Percentiles rank a stretch among this genome's conserved stretches.
phyloP scores from a whole-genome alignment of 257 asterid species.

The Nyctanthes arbortristis region DNA sequence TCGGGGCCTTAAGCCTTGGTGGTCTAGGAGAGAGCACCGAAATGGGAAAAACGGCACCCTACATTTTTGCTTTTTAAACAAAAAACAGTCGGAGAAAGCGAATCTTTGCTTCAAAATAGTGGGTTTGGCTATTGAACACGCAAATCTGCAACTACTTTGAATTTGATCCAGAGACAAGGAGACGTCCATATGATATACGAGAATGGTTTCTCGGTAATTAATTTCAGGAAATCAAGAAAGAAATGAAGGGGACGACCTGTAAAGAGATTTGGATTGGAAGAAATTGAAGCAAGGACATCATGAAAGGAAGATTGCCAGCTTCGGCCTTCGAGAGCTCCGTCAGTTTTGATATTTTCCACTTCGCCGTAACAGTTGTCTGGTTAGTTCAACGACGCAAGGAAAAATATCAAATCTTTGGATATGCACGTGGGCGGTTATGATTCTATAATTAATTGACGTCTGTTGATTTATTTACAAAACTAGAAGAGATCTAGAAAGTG shows the following conservation, averaged over 20 bases:
- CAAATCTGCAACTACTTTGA: slow-evolving; percentile 41
- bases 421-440: no score
- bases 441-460: no score
- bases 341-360: slow-evolving; percentile 12
- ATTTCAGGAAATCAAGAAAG: not conserved
- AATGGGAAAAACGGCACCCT: slow-evolving; percentile 31
- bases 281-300: not conserved
- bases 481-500: no score
- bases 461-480: no score
- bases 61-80: slow-evolving; percentile 29
- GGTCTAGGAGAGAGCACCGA: slow-evolving; percentile 49
- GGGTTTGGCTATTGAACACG: slow-evolving; percentile 41
- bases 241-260: slow-evolving; percentile 5
- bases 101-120: slow-evolving; percentile 26
- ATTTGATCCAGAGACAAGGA: slow-evolving; percentile 58
- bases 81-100: slow-evolving; percentile 23
- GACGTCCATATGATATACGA: slow-evolving; percentile 43
- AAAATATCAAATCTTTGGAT: no score
- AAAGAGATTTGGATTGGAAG: not conserved
- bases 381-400: slow-evolving; percentile 34
- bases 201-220: slow-evolving; percentile 8
- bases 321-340: slow-evolving; percentile 48
- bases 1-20: slow-evolving; percentile 49
- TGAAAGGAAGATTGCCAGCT: slow-evolving; percentile 15
- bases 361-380: no score